Base-by-base conservation (phyloP, 495 filamentous ascomycete species). In the Annulohypoxylon moriforme region DNA sequence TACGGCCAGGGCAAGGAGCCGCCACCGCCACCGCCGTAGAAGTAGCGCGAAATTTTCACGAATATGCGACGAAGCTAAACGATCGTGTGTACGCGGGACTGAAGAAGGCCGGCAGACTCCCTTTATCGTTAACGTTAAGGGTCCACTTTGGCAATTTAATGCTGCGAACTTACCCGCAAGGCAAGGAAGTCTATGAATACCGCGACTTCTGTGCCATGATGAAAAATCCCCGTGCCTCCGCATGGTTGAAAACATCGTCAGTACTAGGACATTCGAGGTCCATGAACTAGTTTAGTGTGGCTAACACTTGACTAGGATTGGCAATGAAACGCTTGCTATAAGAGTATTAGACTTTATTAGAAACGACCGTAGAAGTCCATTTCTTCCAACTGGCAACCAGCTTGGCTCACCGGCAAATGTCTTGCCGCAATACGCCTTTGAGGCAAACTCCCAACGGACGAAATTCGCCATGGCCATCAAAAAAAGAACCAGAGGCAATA, bases 71-170 rank as follows among this genome's bases (percentile, higher is more conserved):
- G 10, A 66, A 25, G 16, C 64, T 80, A n/a, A 52, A 52, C 7
- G 4, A 72, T 1, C 62, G 60, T 34, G 47, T 81, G 16, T 69
- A 50, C 18, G 73, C 66, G 24, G 63, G 53, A 31, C 56, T 81
- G 1, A 53, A 67, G 36, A 71, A 64, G 29, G 70, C 79, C 11
- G 65, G 74, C 16, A 53, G 64, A 52, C 38, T 78, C 25, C 69
- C 73, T 7, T 29, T 79, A 14, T 75, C 82, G 33, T 72, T 89
- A 34, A 79, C 81, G 1, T 82, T 93, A 84, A 82, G 86, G 20
- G 81, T 90, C 3, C 80, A 84, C 33, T 85, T 92, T 46, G 91
- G 90, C 0, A 78, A 81, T 0, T 81, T 88, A 27, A 68, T 84
- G 7, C 77, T 92, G 13, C 76, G 78, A 8, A 68, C 77, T 13